phyloP scores from a whole-genome alignment of 1,139 yeast species.

The Yamadazyma buinensis region DNA sequence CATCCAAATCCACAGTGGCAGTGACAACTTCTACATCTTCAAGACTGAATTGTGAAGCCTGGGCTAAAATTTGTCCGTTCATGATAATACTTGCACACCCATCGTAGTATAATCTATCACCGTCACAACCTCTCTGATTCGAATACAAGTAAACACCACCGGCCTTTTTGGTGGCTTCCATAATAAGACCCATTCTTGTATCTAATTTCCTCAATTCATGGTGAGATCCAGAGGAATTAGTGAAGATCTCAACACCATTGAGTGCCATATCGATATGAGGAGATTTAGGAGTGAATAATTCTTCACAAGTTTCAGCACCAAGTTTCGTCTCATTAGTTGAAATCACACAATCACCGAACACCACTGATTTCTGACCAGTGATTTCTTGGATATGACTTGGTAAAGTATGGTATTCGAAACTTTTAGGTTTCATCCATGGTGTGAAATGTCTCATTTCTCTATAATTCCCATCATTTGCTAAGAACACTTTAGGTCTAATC shows the following conservation, averaged over 20 bases:
- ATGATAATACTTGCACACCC: constrained; percentile 95
- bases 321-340: constrained; percentile 80
- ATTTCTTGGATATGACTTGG: constrained; percentile 64
- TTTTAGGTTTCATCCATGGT: constrained; percentile 82
- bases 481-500: constrained; percentile 86
- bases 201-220: constrained; percentile 90
- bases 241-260: constrained; percentile 94
- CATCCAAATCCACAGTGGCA: constrained; percentile 92
- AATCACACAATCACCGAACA: constrained; percentile 87
- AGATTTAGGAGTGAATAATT: constrained; percentile 90
- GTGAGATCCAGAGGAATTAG: constrained; percentile 95
- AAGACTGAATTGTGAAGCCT: constrained; percentile 85
- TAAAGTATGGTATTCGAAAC: constrained; percentile 65
- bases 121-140: constrained; percentile 97
- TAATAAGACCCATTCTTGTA: constrained; percentile 77
- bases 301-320: constrained; percentile 98
- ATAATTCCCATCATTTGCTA: constrained; percentile 97
- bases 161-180: constrained; percentile 90
- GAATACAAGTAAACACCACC: constrained; percentile 95
- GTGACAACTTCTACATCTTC: constrained; percentile 89
- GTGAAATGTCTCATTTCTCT: constrained; percentile 96
- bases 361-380: constrained; percentile 63
- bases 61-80: constrained; percentile 88
- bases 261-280: constrained; percentile 91
- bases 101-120: constrained; percentile 93